Percentiles rank a stretch among this genome's conserved stretches.
Evolutionary conservation across 495 filamentous ascomycete species (phyloP).

Genomic region (Neurospora africana): DNA sequence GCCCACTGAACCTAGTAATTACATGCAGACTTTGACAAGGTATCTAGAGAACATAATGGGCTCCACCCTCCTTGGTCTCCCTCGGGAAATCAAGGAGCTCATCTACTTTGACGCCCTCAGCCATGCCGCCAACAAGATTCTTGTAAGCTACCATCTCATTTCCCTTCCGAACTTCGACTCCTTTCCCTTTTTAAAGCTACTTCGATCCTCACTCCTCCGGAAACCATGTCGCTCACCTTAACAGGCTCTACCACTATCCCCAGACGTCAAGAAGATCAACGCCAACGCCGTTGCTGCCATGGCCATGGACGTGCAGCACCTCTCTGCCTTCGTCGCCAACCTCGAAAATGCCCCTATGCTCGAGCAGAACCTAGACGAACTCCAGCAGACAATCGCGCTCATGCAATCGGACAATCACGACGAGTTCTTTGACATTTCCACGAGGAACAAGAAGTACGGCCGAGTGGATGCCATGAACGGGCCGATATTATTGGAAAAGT

Average conservation of each 20-base stretch:
- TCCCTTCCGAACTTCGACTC: background rate
- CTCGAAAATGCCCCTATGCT: constrained; percentile 70
- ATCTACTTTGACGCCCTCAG: constrained; percentile 95
- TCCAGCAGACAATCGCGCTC: constrained; percentile 78
- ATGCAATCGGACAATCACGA: constrained; percentile 84
- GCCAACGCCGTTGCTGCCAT: constrained; percentile 73
- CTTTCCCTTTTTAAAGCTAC: background rate
- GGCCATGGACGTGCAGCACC: constrained; percentile 69
- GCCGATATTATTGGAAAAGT: constrained; percentile 82
- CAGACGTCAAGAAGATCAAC: constrained; percentile 73
- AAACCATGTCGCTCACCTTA: background rate
- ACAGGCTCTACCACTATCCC: constrained; percentile 70
- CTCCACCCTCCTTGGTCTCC: constrained; percentile 80
- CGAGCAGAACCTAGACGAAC: constrained; percentile 76
- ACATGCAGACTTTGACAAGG: constrained; percentile 85
- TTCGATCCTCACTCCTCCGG: background rate
- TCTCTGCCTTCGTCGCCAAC: constrained; percentile 73
- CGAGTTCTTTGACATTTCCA: constrained; percentile 85
- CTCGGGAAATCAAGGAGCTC: constrained; percentile 88
- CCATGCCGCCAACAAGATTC: constrained; percentile 77
- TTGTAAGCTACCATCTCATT: constrained; percentile 38
- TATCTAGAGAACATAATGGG: constrained; percentile 97
- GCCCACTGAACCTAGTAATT: constrained; percentile 66
- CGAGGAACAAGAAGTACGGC: constrained; percentile 82
- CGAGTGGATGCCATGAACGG: constrained; percentile 86